A percentile compares a stretch with the other conserved stretches of the same genome.
Conservation (phyloP, 2,329 filamentous ascomycete genomes). For the Metarhizium humberi region DNA sequence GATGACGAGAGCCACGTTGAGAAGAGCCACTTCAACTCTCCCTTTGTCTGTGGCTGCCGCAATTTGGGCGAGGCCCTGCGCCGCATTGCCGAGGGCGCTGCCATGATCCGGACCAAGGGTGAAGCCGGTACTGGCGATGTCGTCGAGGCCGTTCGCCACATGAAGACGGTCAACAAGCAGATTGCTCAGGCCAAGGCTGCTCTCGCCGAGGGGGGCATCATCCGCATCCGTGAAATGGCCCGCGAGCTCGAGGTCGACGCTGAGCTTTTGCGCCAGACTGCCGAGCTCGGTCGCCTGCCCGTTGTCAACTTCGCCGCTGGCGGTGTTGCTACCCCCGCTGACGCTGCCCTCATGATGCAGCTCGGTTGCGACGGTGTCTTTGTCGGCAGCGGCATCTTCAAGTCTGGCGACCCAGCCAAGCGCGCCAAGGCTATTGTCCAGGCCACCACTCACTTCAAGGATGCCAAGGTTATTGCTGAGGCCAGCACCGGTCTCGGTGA, state of each 20-base stretch:
- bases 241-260: slow-evolving; percentile 74
- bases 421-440: slow-evolving; percentile 90
- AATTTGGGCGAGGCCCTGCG: slow-evolving; percentile 90
- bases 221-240: slow-evolving; percentile 59
- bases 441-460: slow-evolving; percentile 83
- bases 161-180: slow-evolving; percentile 79
- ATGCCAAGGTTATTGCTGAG: slow-evolving; percentile 77
- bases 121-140: slow-evolving; percentile 97
- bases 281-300: slow-evolving; percentile 76
- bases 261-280: slow-evolving; percentile 74
- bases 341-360: slow-evolving; percentile 97
- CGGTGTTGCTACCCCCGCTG: slow-evolving; percentile 97
- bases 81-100: slow-evolving; percentile 84
- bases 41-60: slow-evolving; percentile 94
- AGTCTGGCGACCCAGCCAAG: slow-evolving; percentile 83
- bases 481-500: slow-evolving; percentile 86
- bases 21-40: slow-evolving; percentile 72
- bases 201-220: slow-evolving; percentile 43
- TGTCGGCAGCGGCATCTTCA: slow-evolving; percentile 95
- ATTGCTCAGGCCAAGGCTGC: slow-evolving; percentile 74
- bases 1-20: slow-evolving; percentile 87
- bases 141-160: slow-evolving; percentile 92
- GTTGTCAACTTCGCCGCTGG: slow-evolving; percentile 98
- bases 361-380: slow-evolving; percentile 96
- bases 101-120: slow-evolving; percentile 98